Evolutionary conservation across 306 rosid species (phyloP), one percentile per base, ranked within the genome.

Genomic region (Vigna nakashimae): DNA sequence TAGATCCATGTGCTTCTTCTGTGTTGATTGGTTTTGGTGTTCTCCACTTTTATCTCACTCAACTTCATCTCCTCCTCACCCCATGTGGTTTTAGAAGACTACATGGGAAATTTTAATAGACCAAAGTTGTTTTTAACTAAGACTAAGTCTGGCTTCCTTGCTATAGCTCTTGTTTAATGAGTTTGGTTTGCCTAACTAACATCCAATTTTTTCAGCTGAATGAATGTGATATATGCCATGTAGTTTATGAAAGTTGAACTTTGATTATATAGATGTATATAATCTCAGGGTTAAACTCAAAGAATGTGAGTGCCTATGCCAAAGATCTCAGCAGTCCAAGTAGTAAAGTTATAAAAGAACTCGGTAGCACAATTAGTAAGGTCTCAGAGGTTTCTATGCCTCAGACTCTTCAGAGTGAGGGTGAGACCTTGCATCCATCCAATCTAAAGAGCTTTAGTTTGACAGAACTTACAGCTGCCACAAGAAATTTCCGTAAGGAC

Each of bases 401-500:
- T 59, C 85, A 18, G 30, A 80, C 67, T 72, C 76, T 74, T 7
- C 72, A 53, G 48, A 79, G 81, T 36, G 91, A 62, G 86, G 88
- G 73, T 20, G 91, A 85, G 82, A 89, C 84, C 74, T 82, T 75
- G 82, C 83, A 83, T 17, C 55, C 86, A 11, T 40, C 85, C 71
- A 84, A 84, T 82, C 77, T 89, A 62, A 89, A 84, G 86, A 82
- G 76, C 80, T 89, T 89, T 80, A 62, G 67, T 56, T 79, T 65
- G 3, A 60, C 76, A 4, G 91, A 90, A 80, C 90, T 90, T 65
- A 81, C 77, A 67, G 82, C 78, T 52, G 87, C 93, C 17, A 90
- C 93, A 10, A 65, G 90, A 74, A 87, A 90, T 83, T 90, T 90
- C 65, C 84, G 90, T 38, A 85, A 80, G 11, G 87, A 87, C 58